Evolutionary conservation across 208 protist species (phyloP).

Genomic region (Naegleria lovaniensis): DNA sequence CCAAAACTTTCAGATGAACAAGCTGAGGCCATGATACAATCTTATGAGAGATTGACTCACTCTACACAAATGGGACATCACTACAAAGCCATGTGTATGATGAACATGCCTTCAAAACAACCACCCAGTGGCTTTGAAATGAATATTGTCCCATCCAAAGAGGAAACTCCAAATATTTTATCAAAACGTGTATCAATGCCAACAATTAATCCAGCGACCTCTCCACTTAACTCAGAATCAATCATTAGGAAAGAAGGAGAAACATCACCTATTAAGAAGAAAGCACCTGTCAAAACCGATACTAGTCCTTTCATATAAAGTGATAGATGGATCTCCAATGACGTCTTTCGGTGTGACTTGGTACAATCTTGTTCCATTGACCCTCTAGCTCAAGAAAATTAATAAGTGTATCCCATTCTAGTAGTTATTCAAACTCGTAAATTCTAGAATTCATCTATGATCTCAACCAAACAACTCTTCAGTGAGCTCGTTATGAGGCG

Average conservation of each 20-base stretch:
- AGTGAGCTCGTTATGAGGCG: too few species aligned
- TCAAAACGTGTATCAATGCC: neutral
- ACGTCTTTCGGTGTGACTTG: too few species aligned
- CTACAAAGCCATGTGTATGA: neutral
- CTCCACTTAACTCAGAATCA: neutral
- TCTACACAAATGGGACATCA: neutral
- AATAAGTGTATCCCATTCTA: too few species aligned
- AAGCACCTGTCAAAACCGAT: neutral
- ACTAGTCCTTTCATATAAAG: neutral
- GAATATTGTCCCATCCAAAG: neutral
- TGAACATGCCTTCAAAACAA: neutral
- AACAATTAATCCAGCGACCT: neutral
- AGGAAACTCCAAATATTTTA: neutral
- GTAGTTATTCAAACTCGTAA: too few species aligned
- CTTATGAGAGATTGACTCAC: neutral
- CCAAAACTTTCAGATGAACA: slow-evolving; percentile 57
- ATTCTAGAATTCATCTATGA: too few species aligned
- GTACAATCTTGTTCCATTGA: too few species aligned
- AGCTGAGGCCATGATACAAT: neutral
- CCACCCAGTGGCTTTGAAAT: neutral
- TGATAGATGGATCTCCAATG: too few species aligned
- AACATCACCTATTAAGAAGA: neutral
- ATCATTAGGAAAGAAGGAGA: neutral
- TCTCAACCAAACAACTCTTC: too few species aligned
- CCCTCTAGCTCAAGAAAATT: too few species aligned